Evolutionary conservation across 2,329 filamentous ascomycete genomes (phyloP).

Genomic region (Claviceps pusilla): DNA sequence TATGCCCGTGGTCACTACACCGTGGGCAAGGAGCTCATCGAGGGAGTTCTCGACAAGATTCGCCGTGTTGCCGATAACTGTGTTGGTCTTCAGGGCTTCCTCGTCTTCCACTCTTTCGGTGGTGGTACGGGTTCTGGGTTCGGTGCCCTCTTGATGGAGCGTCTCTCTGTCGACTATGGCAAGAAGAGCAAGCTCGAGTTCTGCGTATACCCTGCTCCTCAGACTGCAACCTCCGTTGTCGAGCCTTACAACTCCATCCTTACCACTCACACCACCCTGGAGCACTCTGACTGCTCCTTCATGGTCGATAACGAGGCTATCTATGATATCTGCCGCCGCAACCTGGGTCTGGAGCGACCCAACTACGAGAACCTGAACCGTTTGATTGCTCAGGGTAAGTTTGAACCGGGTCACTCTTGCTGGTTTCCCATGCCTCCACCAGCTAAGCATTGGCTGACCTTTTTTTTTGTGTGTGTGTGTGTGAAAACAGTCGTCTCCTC

Average conservation of each 20-base stretch:
- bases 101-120: slow-evolving; percentile 99
- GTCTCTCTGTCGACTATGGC: slow-evolving; percentile 95
- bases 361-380: slow-evolving; percentile 99
- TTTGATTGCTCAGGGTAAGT: slow-evolving; percentile 81
- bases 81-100: slow-evolving; percentile 93
- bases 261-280: slow-evolving; percentile 95
- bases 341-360: slow-evolving; percentile 91
- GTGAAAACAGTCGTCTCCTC: slow-evolving; percentile 67
- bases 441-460: no score
- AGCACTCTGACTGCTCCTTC: slow-evolving; percentile 99
- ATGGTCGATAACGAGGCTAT: slow-evolving; percentile 99
- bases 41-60: slow-evolving; percentile 94
- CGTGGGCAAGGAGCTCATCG: slow-evolving; percentile 97
- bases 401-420: not conserved
- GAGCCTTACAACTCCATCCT: slow-evolving; percentile 99
- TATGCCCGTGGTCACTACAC: slow-evolving; percentile 99
- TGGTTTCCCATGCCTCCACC: not conserved
- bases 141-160: slow-evolving; percentile 96
- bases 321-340: slow-evolving; percentile 97
- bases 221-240: slow-evolving; percentile 92
- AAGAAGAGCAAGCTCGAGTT: slow-evolving; percentile 99
- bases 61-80: slow-evolving; percentile 96
- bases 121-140: slow-evolving; percentile 98
- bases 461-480: not conserved
- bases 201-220: slow-evolving; percentile 95